Evolutionary conservation across 192 early-diverging fungal genomes (phyloP).

Genomic region (Coemansia sp.): DNA sequence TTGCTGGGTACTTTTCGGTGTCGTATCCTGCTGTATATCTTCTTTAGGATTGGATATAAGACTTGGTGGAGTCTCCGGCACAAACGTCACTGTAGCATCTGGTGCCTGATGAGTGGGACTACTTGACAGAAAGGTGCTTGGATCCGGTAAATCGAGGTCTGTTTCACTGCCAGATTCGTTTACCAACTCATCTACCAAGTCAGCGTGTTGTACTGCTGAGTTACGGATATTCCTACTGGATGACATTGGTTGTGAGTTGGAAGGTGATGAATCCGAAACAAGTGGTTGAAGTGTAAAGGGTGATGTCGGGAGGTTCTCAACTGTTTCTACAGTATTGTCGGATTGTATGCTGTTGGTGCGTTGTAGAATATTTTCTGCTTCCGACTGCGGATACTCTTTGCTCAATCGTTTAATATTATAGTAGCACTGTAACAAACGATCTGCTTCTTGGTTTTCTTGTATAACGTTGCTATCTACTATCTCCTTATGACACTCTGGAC

Average conservation of each 20-base stretch:
- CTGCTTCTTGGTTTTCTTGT: neutral
- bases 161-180: constrained; percentile 28
- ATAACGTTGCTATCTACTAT: neutral
- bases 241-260: constrained; percentile 1
- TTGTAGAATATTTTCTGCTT: neutral
- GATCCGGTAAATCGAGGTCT: constrained; percentile 45
- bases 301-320: constrained; percentile 1
- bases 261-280: constrained; percentile 2
- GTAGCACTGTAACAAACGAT: constrained; percentile 11
- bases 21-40: neutral
- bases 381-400: neutral
- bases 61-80: neutral
- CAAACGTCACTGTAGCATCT: neutral
- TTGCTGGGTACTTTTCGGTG: neutral
- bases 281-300: constrained; percentile 2
- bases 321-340: constrained; percentile 13
- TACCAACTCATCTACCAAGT: constrained; percentile 1
- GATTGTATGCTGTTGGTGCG: constrained; percentile 6
- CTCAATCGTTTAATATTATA: constrained; percentile 7
- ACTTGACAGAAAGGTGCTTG: constrained; percentile 25
- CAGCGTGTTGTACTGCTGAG: neutral
- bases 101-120: neutral
- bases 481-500: constrained; percentile 14
- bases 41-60: neutral
- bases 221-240: neutral